A percentile compares a stretch with the other conserved stretches of the same genome.
These are phyloP conservation scores for Lanmaoa rubissima DNA, from an alignment of 768 basidiomycete genomes.

Conservation along the genomic window DNA sequence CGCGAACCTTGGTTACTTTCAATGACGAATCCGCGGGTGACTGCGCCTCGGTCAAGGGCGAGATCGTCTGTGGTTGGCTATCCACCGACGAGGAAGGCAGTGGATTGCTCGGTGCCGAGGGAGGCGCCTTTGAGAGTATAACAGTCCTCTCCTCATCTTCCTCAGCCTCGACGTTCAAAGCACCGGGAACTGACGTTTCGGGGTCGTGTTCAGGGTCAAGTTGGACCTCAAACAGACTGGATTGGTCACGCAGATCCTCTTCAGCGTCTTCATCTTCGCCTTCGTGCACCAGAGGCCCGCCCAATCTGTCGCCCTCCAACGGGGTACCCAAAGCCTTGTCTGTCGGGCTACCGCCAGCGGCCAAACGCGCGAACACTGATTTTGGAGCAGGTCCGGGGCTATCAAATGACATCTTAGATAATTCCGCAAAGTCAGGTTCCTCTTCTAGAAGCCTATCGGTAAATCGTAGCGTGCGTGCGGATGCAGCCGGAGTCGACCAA, in stretches of 20 bases:
- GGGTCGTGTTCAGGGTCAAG: constrained; percentile 5
- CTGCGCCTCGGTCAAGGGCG: not conserved
- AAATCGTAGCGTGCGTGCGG: constrained; percentile 59
- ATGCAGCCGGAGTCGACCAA: constrained; percentile 58
- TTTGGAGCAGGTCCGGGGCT: constrained; percentile 40
- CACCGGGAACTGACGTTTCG: constrained; percentile 1
- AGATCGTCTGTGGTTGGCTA: constrained; percentile 3
- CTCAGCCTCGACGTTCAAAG: constrained; percentile 2
- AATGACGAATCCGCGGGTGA: constrained; percentile 15
- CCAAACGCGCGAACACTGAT: constrained; percentile 29
- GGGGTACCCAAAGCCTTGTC: constrained; percentile 1
- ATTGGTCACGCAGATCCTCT: constrained; percentile 12
- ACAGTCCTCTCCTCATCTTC: constrained; percentile 34
- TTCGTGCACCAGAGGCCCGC: not conserved
- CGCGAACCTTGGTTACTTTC: constrained; percentile 40
- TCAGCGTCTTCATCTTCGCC: not conserved
- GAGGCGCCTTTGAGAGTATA: constrained; percentile 25
- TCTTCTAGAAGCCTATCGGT: constrained; percentile 64
- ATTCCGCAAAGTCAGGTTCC: constrained; percentile 53
- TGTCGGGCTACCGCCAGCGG: constrained; percentile 9
- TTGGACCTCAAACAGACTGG: constrained; percentile 8
- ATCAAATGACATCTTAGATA: constrained; percentile 45
- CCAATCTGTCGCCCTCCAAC: constrained; percentile 9
- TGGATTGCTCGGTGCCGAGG: not conserved
- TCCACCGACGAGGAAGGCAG: not conserved